phyloP scores from a whole-genome alignment of 768 basidiomycete species.

The Tylopilus subfusipes region DNA sequence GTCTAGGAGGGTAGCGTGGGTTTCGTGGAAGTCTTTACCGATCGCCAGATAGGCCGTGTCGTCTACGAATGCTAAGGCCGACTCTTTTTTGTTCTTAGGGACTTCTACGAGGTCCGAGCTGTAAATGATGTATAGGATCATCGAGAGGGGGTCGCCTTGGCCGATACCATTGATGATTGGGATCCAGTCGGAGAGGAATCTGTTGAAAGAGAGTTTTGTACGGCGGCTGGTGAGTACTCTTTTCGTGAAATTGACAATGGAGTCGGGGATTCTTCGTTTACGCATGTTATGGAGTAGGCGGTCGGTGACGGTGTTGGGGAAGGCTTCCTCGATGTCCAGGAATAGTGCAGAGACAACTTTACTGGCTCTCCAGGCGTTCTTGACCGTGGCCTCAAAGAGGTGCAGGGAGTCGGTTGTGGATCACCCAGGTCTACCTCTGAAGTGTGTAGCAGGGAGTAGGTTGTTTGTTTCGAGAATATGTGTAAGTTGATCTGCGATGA shows the following conservation, averaged over 20 bases:
- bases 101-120: slow-evolving; percentile 22
- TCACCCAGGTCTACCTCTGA: neutral
- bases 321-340: neutral
- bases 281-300: slow-evolving; percentile 6
- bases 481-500: neutral
- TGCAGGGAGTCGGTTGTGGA: too few relatives aligned
- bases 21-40: slow-evolving; percentile 20
- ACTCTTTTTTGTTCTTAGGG: slow-evolving; percentile 6
- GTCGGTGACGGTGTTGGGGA: neutral
- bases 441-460: neutral
- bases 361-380: too few relatives aligned
- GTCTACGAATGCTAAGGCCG: slow-evolving; percentile 31
- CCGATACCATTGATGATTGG: slow-evolving; percentile 25
- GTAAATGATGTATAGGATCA: slow-evolving; percentile 32
- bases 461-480: neutral
- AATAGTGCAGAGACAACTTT: too few relatives aligned
- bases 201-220: slow-evolving; percentile 21
- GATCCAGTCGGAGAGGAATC: too few relatives aligned
- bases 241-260: slow-evolving; percentile 4
- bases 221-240: neutral
- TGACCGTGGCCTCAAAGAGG: too few relatives aligned
- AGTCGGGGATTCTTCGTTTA: neutral
- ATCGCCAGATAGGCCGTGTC: slow-evolving; percentile 26
- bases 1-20: slow-evolving; percentile 14
- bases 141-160: slow-evolving; percentile 34